Evolutionary conservation across 2,329 filamentous ascomycete species (phyloP).

Genomic region (Neoscytalidium dimidiatum): DNA sequence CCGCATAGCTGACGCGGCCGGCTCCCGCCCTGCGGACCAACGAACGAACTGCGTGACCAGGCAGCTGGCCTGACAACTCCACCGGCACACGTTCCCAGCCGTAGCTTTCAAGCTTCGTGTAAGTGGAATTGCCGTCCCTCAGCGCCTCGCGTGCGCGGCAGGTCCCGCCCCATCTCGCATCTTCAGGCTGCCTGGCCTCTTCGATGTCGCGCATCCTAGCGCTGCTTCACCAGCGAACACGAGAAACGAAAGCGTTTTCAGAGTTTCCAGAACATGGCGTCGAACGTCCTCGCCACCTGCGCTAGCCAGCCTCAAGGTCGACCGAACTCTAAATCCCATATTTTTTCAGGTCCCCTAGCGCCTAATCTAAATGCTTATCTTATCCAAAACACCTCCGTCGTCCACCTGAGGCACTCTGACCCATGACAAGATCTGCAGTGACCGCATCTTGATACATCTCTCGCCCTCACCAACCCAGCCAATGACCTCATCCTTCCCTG

Average conservation of each 20-base stretch:
- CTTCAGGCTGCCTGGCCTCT: background rate
- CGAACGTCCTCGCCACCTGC: background rate
- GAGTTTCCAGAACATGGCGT: conserved; percentile 3
- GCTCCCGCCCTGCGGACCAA: conserved; percentile 7
- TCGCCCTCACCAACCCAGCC: conserved; percentile 3
- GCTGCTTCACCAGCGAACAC: background rate
- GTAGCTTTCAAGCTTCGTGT: conserved; percentile 4
- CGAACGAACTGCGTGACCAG: conserved; percentile 10
- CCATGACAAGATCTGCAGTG: conserved; percentile 13
- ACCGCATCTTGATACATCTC: conserved; percentile 8
- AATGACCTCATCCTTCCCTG: conserved; percentile 13
- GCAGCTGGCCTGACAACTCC: conserved; percentile 9
- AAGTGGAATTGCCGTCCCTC: conserved; percentile 4
- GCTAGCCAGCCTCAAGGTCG: background rate
- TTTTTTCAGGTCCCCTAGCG: background rate
- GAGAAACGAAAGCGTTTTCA: background rate
- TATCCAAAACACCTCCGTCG: conserved; percentile 17
- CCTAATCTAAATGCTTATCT: conserved; percentile 19
- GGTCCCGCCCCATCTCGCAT: background rate
- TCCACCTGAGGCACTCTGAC: conserved; percentile 6
- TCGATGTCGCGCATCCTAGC: background rate
- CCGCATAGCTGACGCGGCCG: conserved; percentile 10
- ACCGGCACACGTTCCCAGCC: background rate
- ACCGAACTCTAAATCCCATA: background rate
- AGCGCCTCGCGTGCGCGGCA: background rate